phyloP scores from a whole-genome alignment of 305 asterid genomes.

The Salvia sclarea region DNA sequence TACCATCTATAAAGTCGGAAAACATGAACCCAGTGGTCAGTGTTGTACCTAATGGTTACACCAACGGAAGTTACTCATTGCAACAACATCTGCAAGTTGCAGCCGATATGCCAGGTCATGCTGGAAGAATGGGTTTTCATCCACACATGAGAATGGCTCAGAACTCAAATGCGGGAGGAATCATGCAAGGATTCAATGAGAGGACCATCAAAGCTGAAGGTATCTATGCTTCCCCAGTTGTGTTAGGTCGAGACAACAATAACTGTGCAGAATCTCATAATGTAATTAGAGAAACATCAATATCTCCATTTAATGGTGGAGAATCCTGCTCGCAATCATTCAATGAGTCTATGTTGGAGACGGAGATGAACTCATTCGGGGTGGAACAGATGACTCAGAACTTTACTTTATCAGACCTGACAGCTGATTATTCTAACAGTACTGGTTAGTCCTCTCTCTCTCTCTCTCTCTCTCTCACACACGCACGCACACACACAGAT shows the following conservation, averaged over 20 bases:
- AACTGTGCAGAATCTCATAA: conserved; percentile 33
- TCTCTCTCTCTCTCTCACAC: conserved; percentile 15
- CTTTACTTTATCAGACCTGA: conserved; percentile 41
- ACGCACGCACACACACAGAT: not conserved
- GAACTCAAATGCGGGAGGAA: conserved; percentile 36
- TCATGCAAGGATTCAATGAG: conserved; percentile 38
- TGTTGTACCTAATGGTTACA: conserved; percentile 30
- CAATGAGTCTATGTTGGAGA: conserved; percentile 35
- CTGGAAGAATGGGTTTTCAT: conserved; percentile 27
- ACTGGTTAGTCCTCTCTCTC: conserved; percentile 34
- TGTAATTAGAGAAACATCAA: conserved; percentile 33
- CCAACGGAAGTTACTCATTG: conserved; percentile 28
- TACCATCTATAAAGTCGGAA: conserved; percentile 35
- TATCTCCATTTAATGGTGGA: conserved; percentile 34
- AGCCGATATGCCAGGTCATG: conserved; percentile 22
- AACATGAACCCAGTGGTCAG: conserved; percentile 28
- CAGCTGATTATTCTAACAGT: conserved; percentile 40
- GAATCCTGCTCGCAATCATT: conserved; percentile 33
- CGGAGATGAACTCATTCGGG: conserved; percentile 40
- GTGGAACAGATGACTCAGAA: conserved; percentile 40
- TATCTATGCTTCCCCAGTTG: conserved; percentile 32
- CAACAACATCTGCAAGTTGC: conserved; percentile 36
- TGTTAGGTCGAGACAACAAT: conserved; percentile 34
- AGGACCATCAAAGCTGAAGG: conserved; percentile 36
- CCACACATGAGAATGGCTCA: conserved; percentile 34